Percentiles rank a stretch among this genome's conserved stretches.
These are phyloP conservation scores for Entonaema liquescens DNA, from an alignment of 495 filamentous ascomycete genomes.

Conservation along the genomic window DNA sequence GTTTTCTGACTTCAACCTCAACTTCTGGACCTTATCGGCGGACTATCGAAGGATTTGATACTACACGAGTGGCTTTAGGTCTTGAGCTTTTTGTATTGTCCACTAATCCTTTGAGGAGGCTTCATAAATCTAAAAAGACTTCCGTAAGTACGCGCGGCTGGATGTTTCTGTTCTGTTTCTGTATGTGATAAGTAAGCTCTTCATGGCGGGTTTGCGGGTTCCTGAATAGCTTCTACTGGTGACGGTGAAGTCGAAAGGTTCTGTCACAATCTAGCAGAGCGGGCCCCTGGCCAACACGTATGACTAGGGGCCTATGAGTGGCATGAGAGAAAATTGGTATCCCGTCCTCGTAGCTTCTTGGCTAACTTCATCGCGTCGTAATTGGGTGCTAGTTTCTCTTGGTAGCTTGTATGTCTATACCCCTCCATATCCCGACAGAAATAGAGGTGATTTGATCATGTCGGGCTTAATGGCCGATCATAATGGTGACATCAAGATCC, in stretches of 20 bases:
- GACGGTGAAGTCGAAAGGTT: not conserved
- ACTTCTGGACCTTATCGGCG: constrained; percentile 15
- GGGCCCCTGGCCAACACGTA: not conserved
- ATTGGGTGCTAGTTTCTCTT: not conserved
- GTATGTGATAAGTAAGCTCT: constrained; percentile 9
- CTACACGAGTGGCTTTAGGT: not conserved
- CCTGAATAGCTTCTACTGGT: constrained; percentile 1
- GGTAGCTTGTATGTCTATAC: not conserved
- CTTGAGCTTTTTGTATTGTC: not conserved
- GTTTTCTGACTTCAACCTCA: constrained; percentile 9
- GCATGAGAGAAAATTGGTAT: not conserved
- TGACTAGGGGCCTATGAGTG: not conserved
- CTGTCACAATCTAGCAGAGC: not conserved
- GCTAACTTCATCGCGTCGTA: constrained; percentile 26
- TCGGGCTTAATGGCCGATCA: too few relatives aligned
- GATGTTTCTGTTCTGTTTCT: constrained; percentile 15
- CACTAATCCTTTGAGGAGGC: constrained; percentile 6
- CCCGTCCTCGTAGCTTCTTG: constrained; percentile 11
- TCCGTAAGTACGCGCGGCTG: constrained; percentile 24
- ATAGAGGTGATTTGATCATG: constrained; percentile 28
- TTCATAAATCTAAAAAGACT: constrained; percentile 6
- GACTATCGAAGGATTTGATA: constrained; percentile 20
- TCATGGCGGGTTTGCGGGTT: not conserved
- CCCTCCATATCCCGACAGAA: constrained; percentile 1
- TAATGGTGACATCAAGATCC: constrained; percentile 38